Evolutionary conservation across 768 basidiomycete genomes (phyloP).

Genomic region (Hirschioporus abietinus): DNA sequence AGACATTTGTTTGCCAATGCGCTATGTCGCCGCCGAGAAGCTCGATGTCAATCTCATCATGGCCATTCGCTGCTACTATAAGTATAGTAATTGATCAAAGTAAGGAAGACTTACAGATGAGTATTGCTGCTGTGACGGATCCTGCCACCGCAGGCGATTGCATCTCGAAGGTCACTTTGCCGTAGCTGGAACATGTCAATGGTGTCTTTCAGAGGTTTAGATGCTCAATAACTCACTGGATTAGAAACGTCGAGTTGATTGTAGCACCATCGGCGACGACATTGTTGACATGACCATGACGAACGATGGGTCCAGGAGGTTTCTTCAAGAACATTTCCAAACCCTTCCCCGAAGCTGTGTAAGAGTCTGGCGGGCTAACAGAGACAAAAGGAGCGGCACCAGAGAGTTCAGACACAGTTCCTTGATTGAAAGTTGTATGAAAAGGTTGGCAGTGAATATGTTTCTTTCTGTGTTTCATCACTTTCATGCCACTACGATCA

Average conservation of each 20-base stretch:
- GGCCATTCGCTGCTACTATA: conserved; percentile 16
- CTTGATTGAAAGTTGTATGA: conserved; percentile 19
- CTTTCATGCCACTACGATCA: not conserved
- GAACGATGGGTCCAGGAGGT: conserved; percentile 25
- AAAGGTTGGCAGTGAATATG: conserved; percentile 23
- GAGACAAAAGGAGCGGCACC: conserved; percentile 22
- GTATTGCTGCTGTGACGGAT: conserved; percentile 35
- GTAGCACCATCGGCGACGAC: conserved; percentile 33
- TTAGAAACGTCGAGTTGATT: conserved; percentile 34
- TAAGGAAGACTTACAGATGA: conserved; percentile 27
- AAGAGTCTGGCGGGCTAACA: conserved; percentile 27
- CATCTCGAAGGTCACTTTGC: conserved; percentile 31
- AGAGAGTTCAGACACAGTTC: conserved; percentile 15
- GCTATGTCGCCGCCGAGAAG: conserved; percentile 31
- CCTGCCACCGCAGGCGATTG: conserved; percentile 28
- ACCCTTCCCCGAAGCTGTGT: conserved; percentile 19
- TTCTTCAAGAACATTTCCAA: conserved; percentile 28
- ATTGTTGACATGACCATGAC: conserved; percentile 28
- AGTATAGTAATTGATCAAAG: not conserved
- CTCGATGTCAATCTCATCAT: conserved; percentile 41
- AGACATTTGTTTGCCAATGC: conserved; percentile 40
- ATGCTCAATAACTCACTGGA: conserved; percentile 22
- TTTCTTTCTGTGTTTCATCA: conserved; percentile 4
- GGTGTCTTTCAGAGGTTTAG: not conserved
- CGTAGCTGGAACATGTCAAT: conserved; percentile 23